These are phyloP conservation scores for Penicillium sp. DNA, from an alignment of 2,329 filamentous ascomycete species.

Conservation along the genomic window DNA sequence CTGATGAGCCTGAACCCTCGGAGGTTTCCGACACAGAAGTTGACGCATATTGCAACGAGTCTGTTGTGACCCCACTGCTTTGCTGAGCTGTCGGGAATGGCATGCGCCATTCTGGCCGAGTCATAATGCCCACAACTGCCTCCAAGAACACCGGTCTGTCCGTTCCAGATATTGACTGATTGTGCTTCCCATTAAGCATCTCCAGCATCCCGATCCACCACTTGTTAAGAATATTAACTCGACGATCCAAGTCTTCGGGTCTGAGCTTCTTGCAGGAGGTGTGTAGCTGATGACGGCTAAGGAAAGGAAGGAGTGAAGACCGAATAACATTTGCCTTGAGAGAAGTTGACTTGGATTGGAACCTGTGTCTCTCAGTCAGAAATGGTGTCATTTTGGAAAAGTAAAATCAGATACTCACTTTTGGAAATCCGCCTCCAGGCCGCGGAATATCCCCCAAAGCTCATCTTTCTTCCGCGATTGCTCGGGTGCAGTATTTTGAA, in stretches of 20 bases:
- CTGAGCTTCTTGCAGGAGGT: slow-evolving; percentile 64
- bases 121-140: slow-evolving; percentile 78
- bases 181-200: slow-evolving; percentile 73
- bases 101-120: slow-evolving; percentile 81
- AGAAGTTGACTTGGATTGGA: slow-evolving; percentile 70
- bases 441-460: slow-evolving; percentile 66
- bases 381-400: background rate
- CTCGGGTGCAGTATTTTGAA: slow-evolving; percentile 30
- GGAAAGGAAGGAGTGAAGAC: slow-evolving; percentile 70
- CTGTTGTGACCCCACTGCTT: slow-evolving; percentile 35
- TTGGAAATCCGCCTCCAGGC: slow-evolving; percentile 67
- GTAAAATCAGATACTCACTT: slow-evolving; percentile 50
- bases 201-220: slow-evolving; percentile 88
- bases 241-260: slow-evolving; percentile 80
- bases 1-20: slow-evolving; percentile 53
- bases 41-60: slow-evolving; percentile 38
- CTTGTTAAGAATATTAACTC: slow-evolving; percentile 77
- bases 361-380: slow-evolving; percentile 46
- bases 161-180: slow-evolving; percentile 77
- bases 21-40: slow-evolving; percentile 57
- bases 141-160: slow-evolving; percentile 81
- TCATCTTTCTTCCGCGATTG: slow-evolving; percentile 64
- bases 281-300: slow-evolving; percentile 68
- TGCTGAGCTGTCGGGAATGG: slow-evolving; percentile 62
- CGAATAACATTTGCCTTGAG: slow-evolving; percentile 77